Base-by-base conservation (phyloP, 2,329 filamentous ascomycete species). In the Talaromyces albobiverticillius region DNA sequence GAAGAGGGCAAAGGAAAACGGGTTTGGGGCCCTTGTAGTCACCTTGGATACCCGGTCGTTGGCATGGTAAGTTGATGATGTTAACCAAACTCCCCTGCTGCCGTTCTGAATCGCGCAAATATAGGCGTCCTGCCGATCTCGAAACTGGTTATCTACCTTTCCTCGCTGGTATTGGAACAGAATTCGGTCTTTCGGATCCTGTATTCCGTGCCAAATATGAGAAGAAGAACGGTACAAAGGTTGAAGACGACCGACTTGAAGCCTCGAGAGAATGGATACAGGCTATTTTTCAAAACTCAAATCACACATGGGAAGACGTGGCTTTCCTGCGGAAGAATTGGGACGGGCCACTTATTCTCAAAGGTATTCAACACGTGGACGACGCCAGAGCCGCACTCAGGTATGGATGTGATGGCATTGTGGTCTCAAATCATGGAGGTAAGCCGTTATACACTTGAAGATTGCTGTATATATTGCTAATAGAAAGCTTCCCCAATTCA, bases 171-270 rank as follows among this genome's bases (percentile, higher is more conserved):
- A 67, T 81, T 9, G 86, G 86, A 2, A 79, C 82, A 48, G 75
- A 80, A 42, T 77, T 85, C 2, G 86, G 85, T 1, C 84, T 90
- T 59, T 78, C 78, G 1, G 87, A 90, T 63, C 85, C 86, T 0
- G 83, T 85, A 0, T 89, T 88, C 66, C 76, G 80, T 14, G 69
- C 71, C 26, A 79, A 81, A 47, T 84, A 84, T 62, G 76, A 80
- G 36, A 75, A 76, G 58, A 71, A 73, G 45, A 70, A 67, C n/a
- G 78, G 76, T 0, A 71, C 68, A 2, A 62, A 69, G 57, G 54
- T 75, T 38, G 78, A 82, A 63, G 75, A 80, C 7, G 77, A 79
- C 53, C 64, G 76, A 8, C 41, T 76, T 0, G 65, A 72, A n/a
- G 83, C 83, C 1, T 77, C 77, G 3, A 64, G 70, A 13, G 74